Percentiles rank a stretch among this genome's conserved stretches.
Evolutionary conservation across 2,329 filamentous ascomycete genomes (phyloP).

Genomic region (Pyrenochaeta sp.): DNA sequence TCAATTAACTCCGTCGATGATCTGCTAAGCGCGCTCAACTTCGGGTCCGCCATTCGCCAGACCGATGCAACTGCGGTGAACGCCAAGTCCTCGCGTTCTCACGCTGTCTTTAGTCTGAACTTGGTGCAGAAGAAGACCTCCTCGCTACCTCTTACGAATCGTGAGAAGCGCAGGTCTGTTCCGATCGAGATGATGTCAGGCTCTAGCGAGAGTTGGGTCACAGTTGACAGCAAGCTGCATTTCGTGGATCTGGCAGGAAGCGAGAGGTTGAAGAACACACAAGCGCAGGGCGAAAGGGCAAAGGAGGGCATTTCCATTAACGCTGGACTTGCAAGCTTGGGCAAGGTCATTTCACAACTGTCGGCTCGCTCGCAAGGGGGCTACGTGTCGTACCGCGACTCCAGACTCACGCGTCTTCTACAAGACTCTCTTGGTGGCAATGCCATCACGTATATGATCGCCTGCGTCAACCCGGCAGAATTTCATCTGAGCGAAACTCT

Average conservation of each 20-base stretch:
- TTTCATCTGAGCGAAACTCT: constrained; percentile 98
- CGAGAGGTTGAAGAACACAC: constrained; percentile 95
- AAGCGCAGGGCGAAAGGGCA: constrained; percentile 91
- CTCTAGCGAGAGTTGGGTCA: constrained; percentile 70
- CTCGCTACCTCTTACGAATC: constrained; percentile 56
- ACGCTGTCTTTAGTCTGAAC: constrained; percentile 96
- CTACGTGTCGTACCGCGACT: constrained; percentile 97
- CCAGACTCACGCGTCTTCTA: constrained; percentile 91
- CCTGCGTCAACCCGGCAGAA: constrained; percentile 94
- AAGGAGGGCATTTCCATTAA: constrained; percentile 99
- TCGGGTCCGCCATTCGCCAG: constrained; percentile 92
- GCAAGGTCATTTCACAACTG: constrained; percentile 97
- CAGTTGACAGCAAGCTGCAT: constrained; percentile 96
- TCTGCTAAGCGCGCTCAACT: constrained; percentile 85
- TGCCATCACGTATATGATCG: constrained; percentile 99
- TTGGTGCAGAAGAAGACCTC: constrained; percentile 83
- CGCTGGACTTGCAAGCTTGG: constrained; percentile 89
- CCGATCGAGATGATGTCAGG: constrained; percentile 79
- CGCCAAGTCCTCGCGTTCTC: constrained; percentile 95
- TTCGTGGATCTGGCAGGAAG: constrained; percentile 98
- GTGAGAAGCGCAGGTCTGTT: constrained; percentile 87
- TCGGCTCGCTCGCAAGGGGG: constrained; percentile 87
- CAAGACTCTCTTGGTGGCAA: constrained; percentile 97
- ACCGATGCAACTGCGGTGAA: constrained; percentile 98
- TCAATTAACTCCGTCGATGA: constrained; percentile 93